These are phyloP conservation scores for Cerioporus squamosus DNA, from an alignment of 1,284 basidiomycete genomes.

Conservation along the genomic window DNA sequence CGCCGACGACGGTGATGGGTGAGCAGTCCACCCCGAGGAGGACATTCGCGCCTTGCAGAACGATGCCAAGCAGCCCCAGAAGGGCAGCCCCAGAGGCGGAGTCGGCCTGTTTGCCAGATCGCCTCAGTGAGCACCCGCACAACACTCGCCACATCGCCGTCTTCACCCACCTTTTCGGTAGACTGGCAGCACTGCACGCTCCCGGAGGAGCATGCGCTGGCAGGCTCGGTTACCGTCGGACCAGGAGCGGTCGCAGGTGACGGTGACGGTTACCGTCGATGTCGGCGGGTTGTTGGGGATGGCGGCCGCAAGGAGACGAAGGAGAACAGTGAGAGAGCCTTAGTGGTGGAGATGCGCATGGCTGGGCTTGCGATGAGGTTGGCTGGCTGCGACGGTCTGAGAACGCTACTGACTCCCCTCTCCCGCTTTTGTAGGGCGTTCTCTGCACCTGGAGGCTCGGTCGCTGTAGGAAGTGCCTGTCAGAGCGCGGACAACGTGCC, in stretches of 20 bases:
- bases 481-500: too few species aligned
- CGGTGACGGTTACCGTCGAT: background rate
- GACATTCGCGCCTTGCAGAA: conserved; percentile 22
- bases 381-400: background rate
- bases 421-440: too few species aligned
- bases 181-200: conserved; percentile 31
- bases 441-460: too few species aligned
- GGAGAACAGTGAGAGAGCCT: conserved; percentile 4
- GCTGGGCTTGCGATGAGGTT: background rate
- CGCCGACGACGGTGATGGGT: conserved; percentile 27
- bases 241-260: background rate
- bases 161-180: conserved; percentile 1
- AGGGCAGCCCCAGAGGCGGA: conserved; percentile 9
- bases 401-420: too few species aligned
- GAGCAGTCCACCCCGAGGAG: conserved; percentile 33
- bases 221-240: conserved; percentile 3
- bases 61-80: conserved; percentile 27
- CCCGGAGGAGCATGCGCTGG: conserved; percentile 27
- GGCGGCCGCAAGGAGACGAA: conserved; percentile 23
- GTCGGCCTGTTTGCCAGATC: conserved; percentile 7
- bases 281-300: conserved; percentile 10
- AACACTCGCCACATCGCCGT: background rate
- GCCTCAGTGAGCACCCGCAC: background rate
- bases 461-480: too few species aligned
- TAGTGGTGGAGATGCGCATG: background rate